Conservation (phyloP, 2,329 filamentous ascomycete genomes). For the Elsinoe arachidis region DNA sequence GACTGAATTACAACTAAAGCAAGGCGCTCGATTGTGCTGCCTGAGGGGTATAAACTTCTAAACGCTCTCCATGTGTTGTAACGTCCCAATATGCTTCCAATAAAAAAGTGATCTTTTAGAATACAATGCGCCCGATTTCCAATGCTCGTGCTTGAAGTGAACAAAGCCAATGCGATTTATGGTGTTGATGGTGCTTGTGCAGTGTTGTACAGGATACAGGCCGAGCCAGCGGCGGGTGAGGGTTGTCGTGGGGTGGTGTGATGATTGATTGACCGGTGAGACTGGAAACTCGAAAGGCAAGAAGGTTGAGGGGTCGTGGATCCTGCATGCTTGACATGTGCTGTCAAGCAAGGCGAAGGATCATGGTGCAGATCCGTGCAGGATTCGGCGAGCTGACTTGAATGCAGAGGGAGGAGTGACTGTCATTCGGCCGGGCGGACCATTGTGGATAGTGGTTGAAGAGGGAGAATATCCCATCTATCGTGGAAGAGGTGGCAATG, state of each 20-base stretch:
- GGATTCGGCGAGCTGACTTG: not conserved
- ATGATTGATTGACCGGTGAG: not conserved
- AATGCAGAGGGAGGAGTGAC: not conserved
- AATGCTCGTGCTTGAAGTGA: slow-evolving; percentile 1
- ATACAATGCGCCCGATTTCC: slow-evolving; percentile 4
- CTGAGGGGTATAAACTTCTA: slow-evolving; percentile 6
- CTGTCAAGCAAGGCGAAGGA: not conserved
- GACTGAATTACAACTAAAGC: slow-evolving; percentile 2
- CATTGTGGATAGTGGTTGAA: slow-evolving; percentile 15
- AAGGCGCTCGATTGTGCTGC: slow-evolving; percentile 8
- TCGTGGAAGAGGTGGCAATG: slow-evolving; percentile 36
- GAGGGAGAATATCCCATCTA: not conserved
- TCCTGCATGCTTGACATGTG: not conserved
- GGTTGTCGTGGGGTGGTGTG: not conserved
- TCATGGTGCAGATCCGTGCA: not conserved
- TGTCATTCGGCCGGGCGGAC: not conserved
- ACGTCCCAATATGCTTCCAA: not conserved
- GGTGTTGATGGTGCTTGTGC: not conserved
- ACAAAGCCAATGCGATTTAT: not conserved
- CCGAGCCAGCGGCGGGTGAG: slow-evolving; percentile 1
- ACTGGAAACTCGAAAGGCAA: slow-evolving; percentile 5
- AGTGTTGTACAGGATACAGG: slow-evolving; percentile 7
- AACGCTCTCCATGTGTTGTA: not conserved
- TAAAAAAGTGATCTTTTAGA: not conserved
- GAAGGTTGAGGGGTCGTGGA: not conserved